Evolutionary conservation across 495 filamentous ascomycete species (phyloP).

Genomic region (Penicillium soppii): DNA sequence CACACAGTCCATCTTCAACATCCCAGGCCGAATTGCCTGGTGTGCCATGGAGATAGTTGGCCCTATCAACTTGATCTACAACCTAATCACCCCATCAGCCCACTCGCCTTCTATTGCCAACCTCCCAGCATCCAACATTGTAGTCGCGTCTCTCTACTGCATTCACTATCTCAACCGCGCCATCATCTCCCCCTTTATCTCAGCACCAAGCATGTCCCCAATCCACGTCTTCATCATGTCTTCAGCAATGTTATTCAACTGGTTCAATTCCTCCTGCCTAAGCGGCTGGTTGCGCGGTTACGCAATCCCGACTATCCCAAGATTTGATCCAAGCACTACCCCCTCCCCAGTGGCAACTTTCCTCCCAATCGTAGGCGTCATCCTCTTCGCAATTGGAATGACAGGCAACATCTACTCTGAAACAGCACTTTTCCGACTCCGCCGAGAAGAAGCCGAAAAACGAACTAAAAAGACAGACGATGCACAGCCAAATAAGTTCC

Average conservation of each 20-base stretch:
- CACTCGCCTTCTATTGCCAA: conserved; percentile 14
- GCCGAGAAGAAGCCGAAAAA: conserved; percentile 49
- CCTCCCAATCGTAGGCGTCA: conserved; percentile 44
- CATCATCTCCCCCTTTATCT: conserved; percentile 70
- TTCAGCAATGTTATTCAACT: conserved; percentile 66
- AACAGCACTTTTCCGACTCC: conserved; percentile 57
- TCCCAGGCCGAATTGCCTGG: conserved; percentile 89
- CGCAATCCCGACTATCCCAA: conserved; percentile 37
- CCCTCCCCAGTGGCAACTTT: conserved; percentile 1
- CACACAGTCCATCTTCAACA: conserved; percentile 64
- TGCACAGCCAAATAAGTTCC: conserved; percentile 40
- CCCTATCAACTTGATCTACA: conserved; percentile 74
- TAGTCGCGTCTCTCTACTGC: conserved; percentile 37
- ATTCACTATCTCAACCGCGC: conserved; percentile 91
- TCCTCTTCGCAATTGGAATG: conserved; percentile 67
- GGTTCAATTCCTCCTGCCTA: conserved; percentile 73
- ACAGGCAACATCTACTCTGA: conserved; percentile 76
- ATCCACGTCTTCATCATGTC: conserved; percentile 66
- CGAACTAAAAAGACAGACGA: conserved; percentile 40
- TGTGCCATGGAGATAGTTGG: conserved; percentile 80
- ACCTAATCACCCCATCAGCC: conserved; percentile 61
- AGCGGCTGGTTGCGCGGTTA: conserved; percentile 71
- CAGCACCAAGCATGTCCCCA: conserved; percentile 89
- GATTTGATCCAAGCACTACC: conserved; percentile 6
- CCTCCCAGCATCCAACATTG: conserved; percentile 32